Percentiles rank a stretch among this genome's conserved stretches.
Evolutionary conservation across 192 early-diverging fungal genomes (phyloP).

Genomic region (Coemansia guatemalensis): DNA sequence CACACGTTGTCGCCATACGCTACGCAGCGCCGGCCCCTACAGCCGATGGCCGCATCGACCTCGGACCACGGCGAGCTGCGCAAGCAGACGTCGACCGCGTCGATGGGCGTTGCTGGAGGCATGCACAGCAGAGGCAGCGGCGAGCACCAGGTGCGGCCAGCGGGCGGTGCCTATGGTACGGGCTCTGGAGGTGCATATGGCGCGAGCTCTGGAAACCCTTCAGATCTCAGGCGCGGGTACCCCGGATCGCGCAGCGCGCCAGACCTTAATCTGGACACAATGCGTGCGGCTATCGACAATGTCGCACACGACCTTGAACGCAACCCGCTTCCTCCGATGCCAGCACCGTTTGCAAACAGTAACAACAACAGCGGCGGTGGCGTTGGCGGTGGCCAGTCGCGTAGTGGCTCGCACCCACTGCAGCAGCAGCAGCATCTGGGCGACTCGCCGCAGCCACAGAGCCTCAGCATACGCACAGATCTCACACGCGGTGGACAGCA

Average conservation of each 20-base stretch:
- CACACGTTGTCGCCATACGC: slow-evolving; percentile 14
- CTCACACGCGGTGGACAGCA: neutral
- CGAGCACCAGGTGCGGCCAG: neutral
- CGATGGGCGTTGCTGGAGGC: slow-evolving; percentile 19
- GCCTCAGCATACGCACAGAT: slow-evolving; percentile 21
- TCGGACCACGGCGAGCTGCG: slow-evolving; percentile 27
- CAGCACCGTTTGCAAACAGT: slow-evolving; percentile 18
- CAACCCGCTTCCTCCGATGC: slow-evolving; percentile 44
- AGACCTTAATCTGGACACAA: slow-evolving; percentile 41
- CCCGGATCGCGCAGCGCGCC: slow-evolving; percentile 49
- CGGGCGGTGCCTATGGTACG: neutral
- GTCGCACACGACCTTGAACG: slow-evolving; percentile 23
- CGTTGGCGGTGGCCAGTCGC: neutral
- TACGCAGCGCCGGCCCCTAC: slow-evolving; percentile 36
- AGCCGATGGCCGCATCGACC: neutral
- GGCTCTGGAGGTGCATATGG: neutral
- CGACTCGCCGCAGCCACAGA: neutral
- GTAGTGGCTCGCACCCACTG: slow-evolving; percentile 5
- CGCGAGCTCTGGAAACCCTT: neutral
- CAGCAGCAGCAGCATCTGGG: slow-evolving; percentile 9
- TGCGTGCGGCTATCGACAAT: slow-evolving; percentile 28
- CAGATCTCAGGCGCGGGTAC: slow-evolving; percentile 23
- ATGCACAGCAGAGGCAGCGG: slow-evolving; percentile 4
- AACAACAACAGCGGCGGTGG: neutral
- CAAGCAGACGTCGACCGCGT: slow-evolving; percentile 40